Evolutionary conservation across 1,284 basidiomycete genomes (phyloP).

Genomic region (Coniophora puteana): DNA sequence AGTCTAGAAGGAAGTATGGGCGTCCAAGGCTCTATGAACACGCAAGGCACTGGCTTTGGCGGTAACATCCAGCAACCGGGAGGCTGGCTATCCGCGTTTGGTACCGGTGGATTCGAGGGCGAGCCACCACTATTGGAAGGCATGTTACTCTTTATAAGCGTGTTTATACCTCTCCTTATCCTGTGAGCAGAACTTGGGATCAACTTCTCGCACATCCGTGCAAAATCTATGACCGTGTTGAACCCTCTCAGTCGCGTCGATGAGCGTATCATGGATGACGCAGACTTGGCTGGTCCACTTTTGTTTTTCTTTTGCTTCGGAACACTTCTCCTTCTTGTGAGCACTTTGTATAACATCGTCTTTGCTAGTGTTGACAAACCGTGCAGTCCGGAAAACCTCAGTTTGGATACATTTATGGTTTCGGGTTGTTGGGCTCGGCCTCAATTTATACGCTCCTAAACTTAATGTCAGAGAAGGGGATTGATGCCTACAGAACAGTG

Average conservation of each 20-base stretch:
- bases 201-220: conserved; percentile 93
- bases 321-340: conserved; percentile 83
- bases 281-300: conserved; percentile 94
- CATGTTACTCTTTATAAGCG: conserved; percentile 29
- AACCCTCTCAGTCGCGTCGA: conserved; percentile 89
- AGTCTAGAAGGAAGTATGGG: conserved; percentile 69
- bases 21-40: conserved; percentile 52
- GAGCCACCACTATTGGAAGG: conserved; percentile 93
- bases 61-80: conserved; percentile 66
- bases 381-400: conserved; percentile 94
- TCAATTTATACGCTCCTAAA: conserved; percentile 96
- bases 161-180: conserved; percentile 1
- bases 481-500: conserved; percentile 94
- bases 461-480: conserved; percentile 93
- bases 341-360: conserved; percentile 30
- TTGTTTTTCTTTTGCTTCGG: conserved; percentile 95
- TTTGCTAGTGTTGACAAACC: conserved; percentile 2
- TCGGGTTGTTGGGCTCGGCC: conserved; percentile 91
- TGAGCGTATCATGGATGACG: conserved; percentile 98
- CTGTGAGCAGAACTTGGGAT: conserved; percentile 85
- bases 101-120: conserved; percentile 92
- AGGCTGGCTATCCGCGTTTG: conserved; percentile 94
- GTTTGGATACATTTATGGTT: conserved; percentile 99
- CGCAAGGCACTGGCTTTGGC: conserved; percentile 48
- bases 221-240: conserved; percentile 93